Conservation (phyloP, 2,329 filamentous ascomycete species). For the Orbilia javanica region DNA sequence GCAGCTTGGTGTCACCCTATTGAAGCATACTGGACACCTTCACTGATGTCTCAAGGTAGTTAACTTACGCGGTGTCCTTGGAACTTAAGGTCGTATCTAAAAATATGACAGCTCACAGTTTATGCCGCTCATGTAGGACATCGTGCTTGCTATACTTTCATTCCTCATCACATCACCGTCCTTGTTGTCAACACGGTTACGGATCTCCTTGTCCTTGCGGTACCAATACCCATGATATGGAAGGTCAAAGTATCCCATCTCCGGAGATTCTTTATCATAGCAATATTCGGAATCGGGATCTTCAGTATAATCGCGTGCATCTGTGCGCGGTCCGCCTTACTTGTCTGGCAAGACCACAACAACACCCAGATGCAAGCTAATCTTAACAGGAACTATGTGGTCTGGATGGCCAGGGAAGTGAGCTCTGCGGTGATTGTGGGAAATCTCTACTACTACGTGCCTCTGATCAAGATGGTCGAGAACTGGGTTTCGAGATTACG, state of each 20-base stretch:
- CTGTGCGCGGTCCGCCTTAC: constrained; percentile 17
- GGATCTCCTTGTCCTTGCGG: constrained; percentile 19
- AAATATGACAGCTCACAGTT: constrained; percentile 12
- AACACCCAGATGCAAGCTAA: not conserved
- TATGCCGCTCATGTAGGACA: constrained; percentile 21
- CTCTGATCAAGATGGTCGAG: constrained; percentile 21
- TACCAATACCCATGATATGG: constrained; percentile 35
- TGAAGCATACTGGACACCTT: constrained; percentile 33
- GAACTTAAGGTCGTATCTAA: not conserved
- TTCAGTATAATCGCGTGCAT: constrained; percentile 41
- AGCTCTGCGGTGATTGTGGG: constrained; percentile 40
- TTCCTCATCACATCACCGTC: constrained; percentile 29
- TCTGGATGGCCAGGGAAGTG: constrained; percentile 42
- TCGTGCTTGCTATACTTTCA: constrained; percentile 9
- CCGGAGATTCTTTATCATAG: constrained; percentile 29
- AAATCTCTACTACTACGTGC: constrained; percentile 45
- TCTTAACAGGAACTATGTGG: constrained; percentile 21
- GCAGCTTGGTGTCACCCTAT: constrained; percentile 40
- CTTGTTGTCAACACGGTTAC: constrained; percentile 31
- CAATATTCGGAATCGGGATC: constrained; percentile 33
- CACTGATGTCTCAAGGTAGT: constrained; percentile 13
- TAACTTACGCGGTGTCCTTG: not conserved
- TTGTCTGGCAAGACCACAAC: constrained; percentile 23
- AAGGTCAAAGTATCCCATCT: constrained; percentile 22
- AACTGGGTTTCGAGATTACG: constrained; percentile 22